Base-by-base conservation (phyloP, 1,284 basidiomycete species). In the Ustilago shanxiensis region DNA sequence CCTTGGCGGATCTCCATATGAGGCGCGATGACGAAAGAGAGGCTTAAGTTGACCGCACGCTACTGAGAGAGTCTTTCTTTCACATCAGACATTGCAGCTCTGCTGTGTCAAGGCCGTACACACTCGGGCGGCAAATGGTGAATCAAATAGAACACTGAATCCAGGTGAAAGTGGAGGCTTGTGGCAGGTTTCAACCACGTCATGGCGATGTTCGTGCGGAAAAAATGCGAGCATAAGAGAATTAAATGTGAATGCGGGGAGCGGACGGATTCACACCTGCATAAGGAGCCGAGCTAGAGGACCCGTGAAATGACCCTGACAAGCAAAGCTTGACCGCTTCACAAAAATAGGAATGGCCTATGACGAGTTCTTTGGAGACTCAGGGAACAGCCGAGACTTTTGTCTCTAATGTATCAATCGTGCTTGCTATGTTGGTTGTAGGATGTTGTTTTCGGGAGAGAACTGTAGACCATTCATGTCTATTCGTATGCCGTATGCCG, bases 181-280 rank as follows among this genome's bases (percentile, higher is more conserved):
- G 24, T n/a, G 22, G 18, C 11, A 28, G 18, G 4, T 11, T 18
- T 18, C 39, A 11, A 51, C 41, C 49, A 39, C 62, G 62, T 64
- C 61, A 64, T 28, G 35, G 39, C 52, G 24, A 20, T 31, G 50
- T 29, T 18, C 13, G 50, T 51, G 50, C 50, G n/a, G 14, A 24
- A 2, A 54, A 52, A 18, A 31, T 2, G 5, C 31, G 33, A 24
- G 26, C 9, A 22, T 16, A 3, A 6, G 4, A 33, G 24, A 39
- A 33, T 33, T 11, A 33, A 5, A n/a, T n/a, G n/a, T 54, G 49
- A 57, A 54, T 59, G 55, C 56, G 41, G 63, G 63, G 56, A 11
- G n/a, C n/a, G n/a, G n/a, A n/a, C n/a, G 26, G 62, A 64, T n/a
- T 64, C 54, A 45, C 9, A 56, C 28, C n/a, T 56, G 60, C 41